These are phyloP conservation scores for Fusarium sp. DNA, from an alignment of 2,329 filamentous ascomycete genomes.

Conservation along the genomic window DNA sequence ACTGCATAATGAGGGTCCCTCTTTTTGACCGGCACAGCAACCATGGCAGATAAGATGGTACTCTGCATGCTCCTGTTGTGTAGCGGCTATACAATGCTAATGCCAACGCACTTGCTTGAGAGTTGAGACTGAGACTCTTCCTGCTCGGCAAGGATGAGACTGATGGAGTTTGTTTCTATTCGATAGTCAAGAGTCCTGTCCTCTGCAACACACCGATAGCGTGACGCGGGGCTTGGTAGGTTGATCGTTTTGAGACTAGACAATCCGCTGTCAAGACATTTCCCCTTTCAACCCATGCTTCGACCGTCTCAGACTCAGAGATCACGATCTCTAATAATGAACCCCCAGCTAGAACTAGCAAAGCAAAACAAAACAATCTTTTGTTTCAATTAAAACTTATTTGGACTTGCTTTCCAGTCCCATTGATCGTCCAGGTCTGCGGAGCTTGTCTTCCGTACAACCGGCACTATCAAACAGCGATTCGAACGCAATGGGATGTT, in stretches of 20 bases:
- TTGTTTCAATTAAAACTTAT: conserved; percentile 15
- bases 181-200: conserved; percentile 8
- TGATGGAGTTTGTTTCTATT: conserved; percentile 15
- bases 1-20: conserved; percentile 8
- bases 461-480: conserved; percentile 21
- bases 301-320: conserved; percentile 14
- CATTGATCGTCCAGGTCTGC: neutral
- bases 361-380: conserved; percentile 7
- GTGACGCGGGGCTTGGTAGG: conserved; percentile 26
- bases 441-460: conserved; percentile 31
- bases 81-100: conserved; percentile 5
- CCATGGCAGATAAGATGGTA: neutral
- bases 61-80: neutral
- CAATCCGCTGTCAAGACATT: conserved; percentile 28
- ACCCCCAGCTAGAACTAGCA: neutral
- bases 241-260: conserved; percentile 32
- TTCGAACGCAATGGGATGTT: conserved; percentile 7
- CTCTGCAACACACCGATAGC: conserved; percentile 28
- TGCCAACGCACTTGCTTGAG: neutral
- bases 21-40: conserved; percentile 1
- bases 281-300: conserved; percentile 24
- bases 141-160: conserved; percentile 10
- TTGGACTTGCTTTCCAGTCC: neutral
- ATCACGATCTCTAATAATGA: conserved; percentile 28
- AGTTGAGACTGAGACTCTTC: neutral